Conservation (phyloP, 2,329 filamentous ascomycete species). For the Alternaria sp. region DNA sequence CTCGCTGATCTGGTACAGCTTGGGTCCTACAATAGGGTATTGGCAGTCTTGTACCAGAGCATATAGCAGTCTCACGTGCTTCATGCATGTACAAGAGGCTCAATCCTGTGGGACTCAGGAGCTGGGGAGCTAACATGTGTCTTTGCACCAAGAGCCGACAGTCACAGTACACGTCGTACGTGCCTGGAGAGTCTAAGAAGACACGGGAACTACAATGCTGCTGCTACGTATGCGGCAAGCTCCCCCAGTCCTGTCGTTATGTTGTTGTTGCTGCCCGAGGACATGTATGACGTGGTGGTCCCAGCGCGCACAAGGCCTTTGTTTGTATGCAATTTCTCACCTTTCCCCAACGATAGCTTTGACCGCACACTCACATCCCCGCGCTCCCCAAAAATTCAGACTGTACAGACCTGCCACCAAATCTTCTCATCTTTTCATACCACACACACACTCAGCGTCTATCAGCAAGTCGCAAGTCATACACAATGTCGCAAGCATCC, state of each 20-base stretch:
- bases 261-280: not conserved
- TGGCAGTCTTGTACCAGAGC: not conserved
- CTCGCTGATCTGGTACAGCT: not conserved
- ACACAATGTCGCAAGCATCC: not conserved
- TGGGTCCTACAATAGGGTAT: not conserved
- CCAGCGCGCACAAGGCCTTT: not conserved
- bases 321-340: not conserved
- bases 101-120: not conserved
- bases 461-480: not conserved
- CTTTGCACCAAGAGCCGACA: not conserved
- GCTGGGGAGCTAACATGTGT: not conserved
- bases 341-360: not conserved
- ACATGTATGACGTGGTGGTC: not conserved
- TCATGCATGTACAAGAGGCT: not conserved
- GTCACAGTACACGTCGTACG: not conserved
- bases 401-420: not conserved
- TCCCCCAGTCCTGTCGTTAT: not conserved
- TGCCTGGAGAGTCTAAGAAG: not conserved
- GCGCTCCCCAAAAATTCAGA: not conserved
- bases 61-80: not conserved
- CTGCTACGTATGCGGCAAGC: not conserved
- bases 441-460: not conserved
- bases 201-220: not conserved
- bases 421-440: not conserved
- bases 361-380: not conserved